Evolutionary conservation across 2,329 filamentous ascomycete species (phyloP), one percentile per base, ranked within the genome.

Genomic region (Pseudocercospora musae): DNA sequence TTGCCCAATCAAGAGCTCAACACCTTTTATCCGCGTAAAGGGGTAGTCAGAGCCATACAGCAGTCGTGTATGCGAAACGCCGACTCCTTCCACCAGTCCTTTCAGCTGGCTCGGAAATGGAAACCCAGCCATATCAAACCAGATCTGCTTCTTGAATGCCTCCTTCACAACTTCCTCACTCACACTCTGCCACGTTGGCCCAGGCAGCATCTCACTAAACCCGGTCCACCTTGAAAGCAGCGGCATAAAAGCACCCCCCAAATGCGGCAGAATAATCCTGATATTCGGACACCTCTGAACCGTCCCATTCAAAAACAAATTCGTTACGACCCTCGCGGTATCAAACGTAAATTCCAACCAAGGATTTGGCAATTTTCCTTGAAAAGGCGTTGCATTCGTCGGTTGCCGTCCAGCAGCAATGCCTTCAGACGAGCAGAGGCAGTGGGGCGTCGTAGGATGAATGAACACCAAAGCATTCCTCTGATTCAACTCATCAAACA

Each of bases 301-400:
- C 0, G 80, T 82, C 4, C 80, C 81, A 4, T 75, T 77, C 13
- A 80, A 69, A 64, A 84, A 80, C 9, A 84, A 73, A 62, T 83
- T 81, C 37, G 78, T 76, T 1, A 83, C 76, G 0, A 78, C 76
- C 0, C 82, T 72, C 1, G 81, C 79, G 0, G 81, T 82, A 59
- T 85, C 83, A 69, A 85, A 84, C 66, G 84, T 76, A 70, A 84
- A 84, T 62, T 83, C 81, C 37, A 81, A 77, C 68, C 79, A 78
- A 0, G 80, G 79, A 9, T 79, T 70, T 0, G 80, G 80, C 56
- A 78, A 78, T 8, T 73, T 70, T 0, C 67, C 60, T 1, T 71
- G 71, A 1, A 80, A 72, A 0, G 78, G 78, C 3, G 76, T 68
- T 1, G 78, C 78, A 15, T 71, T 69, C 0, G 68, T 66, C 0